Conservation (phyloP, 306 rosid species). For the Cucurbita pepo region DNA sequence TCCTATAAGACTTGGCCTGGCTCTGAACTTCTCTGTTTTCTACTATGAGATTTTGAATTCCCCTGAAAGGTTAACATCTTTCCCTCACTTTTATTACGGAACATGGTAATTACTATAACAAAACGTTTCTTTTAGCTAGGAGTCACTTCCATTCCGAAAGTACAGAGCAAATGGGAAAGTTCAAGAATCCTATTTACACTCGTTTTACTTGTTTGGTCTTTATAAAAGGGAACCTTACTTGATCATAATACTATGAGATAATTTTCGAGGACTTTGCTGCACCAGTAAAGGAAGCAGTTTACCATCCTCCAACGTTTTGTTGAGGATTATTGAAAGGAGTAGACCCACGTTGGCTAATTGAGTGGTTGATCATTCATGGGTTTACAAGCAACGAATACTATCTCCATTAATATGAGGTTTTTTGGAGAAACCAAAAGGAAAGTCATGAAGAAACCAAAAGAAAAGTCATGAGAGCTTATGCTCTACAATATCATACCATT, state of each 20-base stretch:
- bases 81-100: background rate
- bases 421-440: too few relatives aligned
- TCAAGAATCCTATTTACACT: background rate
- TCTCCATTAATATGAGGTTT: too few relatives aligned
- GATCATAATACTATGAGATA: background rate
- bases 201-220: background rate
- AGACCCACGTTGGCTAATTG: too few relatives aligned
- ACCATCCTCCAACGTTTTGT: background rate
- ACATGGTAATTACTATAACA: background rate
- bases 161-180: background rate
- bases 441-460: too few relatives aligned
- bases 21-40: conserved; percentile 59
- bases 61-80: conserved; percentile 34
- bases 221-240: background rate
- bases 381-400: too few relatives aligned
- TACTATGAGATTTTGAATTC: conserved; percentile 63
- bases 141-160: background rate
- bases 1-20: conserved; percentile 52
- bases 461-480: too few relatives aligned
- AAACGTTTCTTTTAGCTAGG: background rate
- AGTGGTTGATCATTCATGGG: too few relatives aligned
- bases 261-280: background rate
- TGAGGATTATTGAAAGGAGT: too few relatives aligned
- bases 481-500: too few relatives aligned
- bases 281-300: background rate